Percentiles rank a stretch among this genome's conserved stretches.
phyloP scores from a whole-genome alignment of 1,284 basidiomycete species.

The Coniophora puteana region DNA sequence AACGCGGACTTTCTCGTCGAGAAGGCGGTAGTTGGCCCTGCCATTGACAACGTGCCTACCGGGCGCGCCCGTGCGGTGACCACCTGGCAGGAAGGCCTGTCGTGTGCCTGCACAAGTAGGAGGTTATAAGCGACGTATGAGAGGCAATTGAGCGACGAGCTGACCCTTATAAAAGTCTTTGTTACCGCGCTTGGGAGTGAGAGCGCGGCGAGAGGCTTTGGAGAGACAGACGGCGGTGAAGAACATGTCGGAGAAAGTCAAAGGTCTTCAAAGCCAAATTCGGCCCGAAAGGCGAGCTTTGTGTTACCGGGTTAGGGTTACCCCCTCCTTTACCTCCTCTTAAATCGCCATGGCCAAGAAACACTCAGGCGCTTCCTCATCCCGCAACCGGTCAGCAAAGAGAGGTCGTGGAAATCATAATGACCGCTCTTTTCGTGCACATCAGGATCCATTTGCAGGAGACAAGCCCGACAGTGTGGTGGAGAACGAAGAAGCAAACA shows the following conservation, averaged over 20 bases:
- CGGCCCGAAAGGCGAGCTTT: no score
- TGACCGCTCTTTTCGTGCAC: no score
- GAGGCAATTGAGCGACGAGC: constrained; percentile 11
- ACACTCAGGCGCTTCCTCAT: neutral
- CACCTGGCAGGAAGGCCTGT: constrained; percentile 77
- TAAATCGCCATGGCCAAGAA: no score
- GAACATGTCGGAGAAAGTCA: constrained; percentile 43
- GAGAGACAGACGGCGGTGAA: constrained; percentile 63
- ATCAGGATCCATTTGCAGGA: no score
- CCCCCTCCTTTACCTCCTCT: no score
- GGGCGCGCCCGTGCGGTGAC: constrained; percentile 84
- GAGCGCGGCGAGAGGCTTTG: constrained; percentile 76
- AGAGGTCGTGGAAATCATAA: no score
- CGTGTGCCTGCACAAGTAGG: constrained; percentile 61
- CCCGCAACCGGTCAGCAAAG: neutral
- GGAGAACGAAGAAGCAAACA: neutral
- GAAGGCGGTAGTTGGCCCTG: constrained; percentile 71
- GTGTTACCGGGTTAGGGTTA: no score
- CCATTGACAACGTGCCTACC: constrained; percentile 77
- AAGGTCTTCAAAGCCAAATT: no score
- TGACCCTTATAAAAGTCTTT: constrained; percentile 93
- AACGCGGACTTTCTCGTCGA: constrained; percentile 80
- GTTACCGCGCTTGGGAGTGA: constrained; percentile 84
- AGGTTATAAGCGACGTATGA: neutral
- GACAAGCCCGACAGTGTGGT: constrained; percentile 2